Evolutionary conservation across 441 rosid species (phyloP), one percentile per base, ranked within the genome.

Genomic region (Euphorbia celastroides): DNA sequence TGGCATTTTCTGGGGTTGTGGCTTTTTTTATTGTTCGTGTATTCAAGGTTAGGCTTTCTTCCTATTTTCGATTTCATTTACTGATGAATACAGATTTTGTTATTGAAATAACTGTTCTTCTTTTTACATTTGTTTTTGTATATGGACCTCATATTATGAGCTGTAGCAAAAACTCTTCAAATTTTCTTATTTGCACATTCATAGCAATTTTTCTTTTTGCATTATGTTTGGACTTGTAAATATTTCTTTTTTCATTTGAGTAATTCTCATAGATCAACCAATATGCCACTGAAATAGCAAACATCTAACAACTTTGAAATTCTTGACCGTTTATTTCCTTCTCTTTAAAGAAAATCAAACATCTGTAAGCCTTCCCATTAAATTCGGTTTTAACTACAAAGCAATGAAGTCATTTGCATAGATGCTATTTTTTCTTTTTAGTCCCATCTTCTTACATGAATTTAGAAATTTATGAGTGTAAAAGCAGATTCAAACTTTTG

Each of bases 1-100:
- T 92, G 99, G 96, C 90, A 17, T 95, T 95, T 72, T 84, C 97
- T 25, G 96, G 96, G 74, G 77, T 74, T 0, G 86, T 95, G 60
- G 88, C 98, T 5, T 92, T 95, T 72, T 77, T 90, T 42, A 92
- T 95, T 62, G 86, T 95, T 78, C 98, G 96, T 20, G 99, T 95
- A 48, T 87, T 95, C 81, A 92, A 95, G 98, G 98, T 90, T 77
- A 63, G 79, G 10, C 65, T 31, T 69, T 66, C 46, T 22, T 2
- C 30, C 16, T 32, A 23, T 25, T 28, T 16, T 25, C 22, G 4
- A 36, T 22, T 31, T 17, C 48, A 67, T 68, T 46, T 64, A 34
- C 41, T 17, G 38, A 60, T 30, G 16, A 50, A 10, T 59, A 14
- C 11, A 2, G n/a, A 20, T 20, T 52, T 22, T 52, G 54, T 10